Base-by-base conservation (phyloP, 75 land plant genomes). In the Pseudotsuga menziesii region DNA sequence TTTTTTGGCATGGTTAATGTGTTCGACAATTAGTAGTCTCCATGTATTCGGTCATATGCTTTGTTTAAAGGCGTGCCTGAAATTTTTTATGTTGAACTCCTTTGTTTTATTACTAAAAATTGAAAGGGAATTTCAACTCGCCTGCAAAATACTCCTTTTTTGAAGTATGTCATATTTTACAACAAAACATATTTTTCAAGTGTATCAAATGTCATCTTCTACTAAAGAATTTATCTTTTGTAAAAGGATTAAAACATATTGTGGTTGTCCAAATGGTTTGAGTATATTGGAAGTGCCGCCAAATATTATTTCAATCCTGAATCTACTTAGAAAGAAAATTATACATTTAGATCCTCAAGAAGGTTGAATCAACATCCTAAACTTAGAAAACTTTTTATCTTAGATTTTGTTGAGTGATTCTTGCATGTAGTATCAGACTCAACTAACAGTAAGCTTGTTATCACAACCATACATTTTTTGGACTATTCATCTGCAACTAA, bases 11-110 rank as follows among this genome's bases (percentile, higher is more conserved):
- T 90, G 22, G 32, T 59, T 14, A 62, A 48, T 73, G 84, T 87
- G 17, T 72, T 69, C 54, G 2, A 3, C 2, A 59, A 77, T 7
- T 84, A 84, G 84, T 87, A 87, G 73, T 58, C 71, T 0, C 75
- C 72, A 75, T 86, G 78, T 56, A 72, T 89, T 56, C 35, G 22
- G 54, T 48, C 82, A 29, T 75, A 77, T 23, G 72, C 76, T 77
- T 80, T 85, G 62, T 81, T 84, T 8, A 9, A 66, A 56, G 73
- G 82, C 29, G 79, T 82, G 0, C 73, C 85, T 1, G 87, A 89
- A 17, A 81, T 72, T 57, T 58, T 84, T 26, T 89, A 89, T 57
- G 32, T 84, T 27, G 78, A 84, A 63, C 80, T 89, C 44, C 84
- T 89, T 1, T 11, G 52, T 0, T 86, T 86, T 35, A 2, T 86